A percentile compares a stretch with the other conserved stretches of the same genome.
These are phyloP conservation scores for Nannochloris sp. DNA, from an alignment of 139 green algal genomes.

Conservation along the genomic window DNA sequence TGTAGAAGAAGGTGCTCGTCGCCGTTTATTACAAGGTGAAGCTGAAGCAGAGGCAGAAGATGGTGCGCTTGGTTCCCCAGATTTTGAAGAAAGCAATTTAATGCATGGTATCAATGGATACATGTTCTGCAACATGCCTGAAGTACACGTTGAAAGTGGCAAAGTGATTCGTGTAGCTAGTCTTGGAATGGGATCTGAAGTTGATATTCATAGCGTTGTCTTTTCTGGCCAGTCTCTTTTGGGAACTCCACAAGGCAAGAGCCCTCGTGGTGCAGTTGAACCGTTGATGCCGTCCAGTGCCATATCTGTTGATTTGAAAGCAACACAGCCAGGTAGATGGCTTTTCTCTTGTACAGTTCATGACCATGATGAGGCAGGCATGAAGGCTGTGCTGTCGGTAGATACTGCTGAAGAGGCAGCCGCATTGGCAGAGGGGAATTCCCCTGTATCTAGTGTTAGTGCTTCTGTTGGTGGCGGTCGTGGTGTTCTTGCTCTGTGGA, in stretches of 20 bases:
- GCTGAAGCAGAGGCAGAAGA: neutral
- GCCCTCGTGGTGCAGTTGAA: neutral
- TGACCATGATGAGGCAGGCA: slow-evolving; percentile 27
- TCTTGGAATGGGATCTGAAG: slow-evolving; percentile 38
- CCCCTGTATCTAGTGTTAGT: neutral
- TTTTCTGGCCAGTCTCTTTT: slow-evolving; percentile 21
- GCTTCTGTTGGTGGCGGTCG: neutral
- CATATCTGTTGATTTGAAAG: slow-evolving; percentile 5
- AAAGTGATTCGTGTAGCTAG: slow-evolving; percentile 25
- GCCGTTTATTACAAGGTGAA: too few species aligned
- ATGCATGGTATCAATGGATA: slow-evolving; percentile 44
- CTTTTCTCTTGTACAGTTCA: slow-evolving; percentile 26
- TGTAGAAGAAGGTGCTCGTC: neutral
- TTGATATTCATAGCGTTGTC: slow-evolving; percentile 40
- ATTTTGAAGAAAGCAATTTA: slow-evolving; percentile 30
- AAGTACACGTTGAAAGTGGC: slow-evolving; percentile 9
- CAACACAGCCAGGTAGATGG: slow-evolving; percentile 9
- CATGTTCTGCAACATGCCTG: slow-evolving; percentile 46
- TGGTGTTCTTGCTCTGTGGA: too few species aligned
- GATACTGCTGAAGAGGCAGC: neutral
- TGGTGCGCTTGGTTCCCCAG: neutral
- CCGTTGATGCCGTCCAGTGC: neutral
- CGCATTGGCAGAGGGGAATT: neutral
- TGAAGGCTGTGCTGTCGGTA: slow-evolving; percentile 16
- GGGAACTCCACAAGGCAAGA: neutral